Base-by-base conservation (phyloP, 83 land plant genomes). In the Larix sibirica region DNA sequence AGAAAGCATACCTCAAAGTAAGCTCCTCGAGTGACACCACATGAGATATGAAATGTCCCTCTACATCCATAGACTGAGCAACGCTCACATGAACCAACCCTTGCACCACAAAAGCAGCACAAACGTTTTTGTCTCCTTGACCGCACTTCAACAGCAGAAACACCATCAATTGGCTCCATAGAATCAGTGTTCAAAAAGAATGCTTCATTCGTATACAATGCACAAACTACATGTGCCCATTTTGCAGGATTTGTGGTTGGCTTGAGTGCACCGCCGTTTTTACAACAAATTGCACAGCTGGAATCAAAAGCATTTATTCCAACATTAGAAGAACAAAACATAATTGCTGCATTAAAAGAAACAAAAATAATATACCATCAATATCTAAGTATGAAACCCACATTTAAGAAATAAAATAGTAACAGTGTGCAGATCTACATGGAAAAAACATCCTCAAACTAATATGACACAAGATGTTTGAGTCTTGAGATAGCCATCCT, bases 101-200 rank as follows among this genome's bases (percentile, higher is more conserved):
- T 86, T 44, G 74, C 76, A 40, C 86, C 86, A 86, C 88, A 86
- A 21, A 86, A 76, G 23, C 65, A 74, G 75, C 88, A 86, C 50
- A 74, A 81, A 26, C 82, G 83, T 58, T 62, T 81, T 58, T 84
- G 86, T 62, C 74, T 66, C 83, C 76, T 84, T 40, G 54, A 86
- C 33, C 88, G 81, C 1, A 79, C 82, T 33, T 66, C 82, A 54
- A 85, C 88, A 67, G 86, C 86, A 63, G 73, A 71, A 63, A 86
- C 50, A 69, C 88, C 88, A 70, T 83, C 88, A 62, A 86, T 83
- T 83, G 88, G 86, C 81, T 86, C 88, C 88, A 86, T 86, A 42
- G 85, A 81, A 80, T 86, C 88, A 23, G 87, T 81, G 31, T 86
- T 64, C 47, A 86, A 78, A 81, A 86, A 86, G 54, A 83, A 83